Percentiles rank a stretch among this genome's conserved stretches.
Conservation (phyloP, 306 rosid species). For the Vigna mungo region DNA sequence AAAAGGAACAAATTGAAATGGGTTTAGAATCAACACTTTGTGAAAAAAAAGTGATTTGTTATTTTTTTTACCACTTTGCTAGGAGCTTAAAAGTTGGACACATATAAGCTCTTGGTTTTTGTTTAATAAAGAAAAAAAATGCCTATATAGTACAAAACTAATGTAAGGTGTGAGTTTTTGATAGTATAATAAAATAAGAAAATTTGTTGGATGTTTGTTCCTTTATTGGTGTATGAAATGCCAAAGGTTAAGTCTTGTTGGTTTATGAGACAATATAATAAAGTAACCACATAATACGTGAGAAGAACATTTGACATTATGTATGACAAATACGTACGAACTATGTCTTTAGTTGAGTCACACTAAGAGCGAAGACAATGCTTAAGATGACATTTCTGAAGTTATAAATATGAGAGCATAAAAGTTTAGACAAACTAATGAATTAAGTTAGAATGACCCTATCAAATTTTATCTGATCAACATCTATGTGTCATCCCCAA, state of each 20-base stretch:
- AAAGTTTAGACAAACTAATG: neutral
- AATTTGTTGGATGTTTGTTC: constrained; percentile 49
- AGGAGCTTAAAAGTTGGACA: neutral
- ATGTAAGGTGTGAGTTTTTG: neutral
- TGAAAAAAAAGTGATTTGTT: constrained; percentile 55
- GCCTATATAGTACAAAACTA: neutral
- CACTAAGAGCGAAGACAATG: neutral
- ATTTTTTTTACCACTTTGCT: constrained; percentile 41
- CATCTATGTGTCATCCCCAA: no score
- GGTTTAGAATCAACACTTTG: constrained; percentile 42
- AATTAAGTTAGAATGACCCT: constrained; percentile 25
- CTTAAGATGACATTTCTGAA: neutral
- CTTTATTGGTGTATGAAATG: constrained; percentile 46
- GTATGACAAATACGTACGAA: constrained; percentile 27
- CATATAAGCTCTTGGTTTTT: constrained; percentile 31
- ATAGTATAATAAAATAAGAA: constrained; percentile 1
- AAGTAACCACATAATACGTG: constrained; percentile 46
- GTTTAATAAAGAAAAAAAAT: neutral
- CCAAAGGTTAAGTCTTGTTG: constrained; percentile 48
- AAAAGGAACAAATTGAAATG: constrained; percentile 37
- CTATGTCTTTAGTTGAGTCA: constrained; percentile 33
- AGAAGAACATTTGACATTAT: constrained; percentile 37
- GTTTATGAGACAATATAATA: constrained; percentile 67
- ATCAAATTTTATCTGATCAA: no score
- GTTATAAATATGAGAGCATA: constrained; percentile 14